These are phyloP conservation scores for Geum urbanum DNA, from an alignment of 306 rosid species.

Conservation along the genomic window DNA sequence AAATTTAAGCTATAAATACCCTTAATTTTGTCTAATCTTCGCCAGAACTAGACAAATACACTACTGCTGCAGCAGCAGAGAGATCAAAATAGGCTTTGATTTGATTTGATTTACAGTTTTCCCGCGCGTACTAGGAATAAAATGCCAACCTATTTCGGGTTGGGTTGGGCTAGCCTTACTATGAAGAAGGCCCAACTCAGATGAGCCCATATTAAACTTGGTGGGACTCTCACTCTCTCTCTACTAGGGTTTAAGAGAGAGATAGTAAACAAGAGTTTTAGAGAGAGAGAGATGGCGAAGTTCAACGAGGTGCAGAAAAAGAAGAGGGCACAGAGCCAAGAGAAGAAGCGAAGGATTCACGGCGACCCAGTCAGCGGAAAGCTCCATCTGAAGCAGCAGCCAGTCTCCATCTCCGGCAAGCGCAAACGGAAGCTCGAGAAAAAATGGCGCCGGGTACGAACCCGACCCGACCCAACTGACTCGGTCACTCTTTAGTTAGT, in stretches of 20 bases:
- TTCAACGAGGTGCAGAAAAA: slow-evolving; percentile 87
- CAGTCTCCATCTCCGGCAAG: slow-evolving; percentile 62
- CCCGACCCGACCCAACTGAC: slow-evolving; percentile 5
- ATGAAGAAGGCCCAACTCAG: neutral
- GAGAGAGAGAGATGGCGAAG: slow-evolving; percentile 53
- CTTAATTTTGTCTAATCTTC: no score
- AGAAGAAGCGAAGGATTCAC: slow-evolving; percentile 59
- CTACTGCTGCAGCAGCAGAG: no score
- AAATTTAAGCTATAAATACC: no score
- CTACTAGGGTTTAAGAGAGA: neutral
- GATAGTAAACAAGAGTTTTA: neutral
- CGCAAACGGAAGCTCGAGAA: slow-evolving; percentile 92
- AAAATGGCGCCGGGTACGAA: slow-evolving; percentile 66
- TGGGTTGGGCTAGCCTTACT: slow-evolving; percentile 4
- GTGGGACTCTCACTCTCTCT: no score
- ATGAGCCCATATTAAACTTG: no score
- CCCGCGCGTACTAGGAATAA: no score
- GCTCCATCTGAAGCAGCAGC: slow-evolving; percentile 53
- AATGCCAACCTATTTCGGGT: no score
- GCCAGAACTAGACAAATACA: no score
- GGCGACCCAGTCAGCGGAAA: slow-evolving; percentile 72
- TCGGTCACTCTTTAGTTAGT: no score
- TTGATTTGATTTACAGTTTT: no score
- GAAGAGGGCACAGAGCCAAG: slow-evolving; percentile 60
- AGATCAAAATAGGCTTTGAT: no score